Percentiles rank a stretch among this genome's conserved stretches.
Evolutionary conservation across 2,329 filamentous ascomycete genomes (phyloP).

Genomic region (Trichoderma sp.): DNA sequence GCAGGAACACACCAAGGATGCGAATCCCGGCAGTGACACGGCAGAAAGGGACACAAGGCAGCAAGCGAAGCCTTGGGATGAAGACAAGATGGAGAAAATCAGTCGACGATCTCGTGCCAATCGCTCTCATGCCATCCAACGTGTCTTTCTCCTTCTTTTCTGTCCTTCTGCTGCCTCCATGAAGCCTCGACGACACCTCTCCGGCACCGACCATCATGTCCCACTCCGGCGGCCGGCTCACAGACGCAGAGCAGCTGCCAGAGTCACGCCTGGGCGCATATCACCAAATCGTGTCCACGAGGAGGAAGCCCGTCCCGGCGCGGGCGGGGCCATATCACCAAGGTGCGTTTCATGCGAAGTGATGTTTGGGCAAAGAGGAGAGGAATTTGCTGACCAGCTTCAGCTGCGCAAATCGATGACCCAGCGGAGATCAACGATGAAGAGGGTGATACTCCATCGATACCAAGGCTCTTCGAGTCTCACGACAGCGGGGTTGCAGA

Average conservation of each 20-base stretch:
- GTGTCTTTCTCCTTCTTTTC: not conserved
- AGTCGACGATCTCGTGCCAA: not conserved
- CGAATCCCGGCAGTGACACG: constrained; percentile 2
- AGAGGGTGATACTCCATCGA: not conserved
- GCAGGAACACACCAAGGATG: constrained; percentile 13
- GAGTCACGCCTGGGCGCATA: constrained; percentile 12
- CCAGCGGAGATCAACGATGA: not conserved
- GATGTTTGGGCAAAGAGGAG: not conserved
- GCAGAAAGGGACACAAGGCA: not conserved
- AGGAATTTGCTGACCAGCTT: not conserved
- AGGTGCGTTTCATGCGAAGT: not conserved
- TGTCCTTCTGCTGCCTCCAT: not conserved
- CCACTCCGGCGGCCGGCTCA: not conserved
- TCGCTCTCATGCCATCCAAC: not conserved
- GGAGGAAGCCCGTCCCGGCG: constrained; percentile 9
- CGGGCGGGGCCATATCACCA: constrained; percentile 20
- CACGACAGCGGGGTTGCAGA: not conserved
- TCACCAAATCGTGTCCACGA: constrained; percentile 20
- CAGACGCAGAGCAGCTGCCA: not conserved
- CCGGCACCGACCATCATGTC: not conserved
- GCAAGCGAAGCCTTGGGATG: not conserved
- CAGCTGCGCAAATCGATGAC: constrained; percentile 15
- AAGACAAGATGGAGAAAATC: not conserved
- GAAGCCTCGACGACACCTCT: not conserved
- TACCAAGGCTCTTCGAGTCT: constrained; percentile 6